Base-by-base conservation (phyloP, 495 filamentous ascomycete genomes). In the Collariella sp. region DNA sequence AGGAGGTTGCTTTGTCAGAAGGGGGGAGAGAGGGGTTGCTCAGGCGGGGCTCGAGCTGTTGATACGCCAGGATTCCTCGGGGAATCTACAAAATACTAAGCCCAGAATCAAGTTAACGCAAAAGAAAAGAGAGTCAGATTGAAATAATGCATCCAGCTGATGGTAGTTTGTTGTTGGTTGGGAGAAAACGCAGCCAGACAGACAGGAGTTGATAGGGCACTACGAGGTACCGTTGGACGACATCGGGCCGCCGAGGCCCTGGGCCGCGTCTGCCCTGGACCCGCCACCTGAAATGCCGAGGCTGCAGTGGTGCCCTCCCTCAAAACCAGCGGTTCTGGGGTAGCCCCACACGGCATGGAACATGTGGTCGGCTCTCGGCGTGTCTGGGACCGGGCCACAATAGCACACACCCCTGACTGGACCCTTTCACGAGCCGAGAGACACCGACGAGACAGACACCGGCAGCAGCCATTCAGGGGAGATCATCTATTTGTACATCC, bases 201-300 rank as follows among this genome's bases (percentile, higher is more conserved):
- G n/a, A n/a, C n/a, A n/a, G n/a, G n/a, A n/a, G n/a, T n/a, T n/a
- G n/a, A n/a, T n/a, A n/a, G n/a, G n/a, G n/a, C n/a, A n/a, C n/a
- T n/a, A n/a, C n/a, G n/a, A n/a, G n/a, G n/a, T n/a, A n/a, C n/a
- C n/a, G n/a, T n/a, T n/a, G n/a, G n/a, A n/a, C n/a, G n/a, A n/a
- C n/a, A n/a, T 33, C 19, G 12, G 26, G 46, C 26, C 46, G 46
- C 31, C 5, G 31, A 31, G 33, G 46, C 2, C 11, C 36, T 52
- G 38, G 50, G 50, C 19, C 49, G 38, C 29, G n/a, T 29, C 29
- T 52, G 40, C 43, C 29, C 24, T 15, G 12, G 41, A 33, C 18
- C 39, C 50, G 51, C 51, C 51, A 44, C 51, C 34, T 24, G 33
- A 29, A 20, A 42, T 47, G 52, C 52, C 52, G 52, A 54, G 52